A percentile compares a stretch with the other conserved stretches of the same genome.
Conservation (phyloP, 371 early-diverging fungal genomes). For the Apophysomyces sp. region DNA sequence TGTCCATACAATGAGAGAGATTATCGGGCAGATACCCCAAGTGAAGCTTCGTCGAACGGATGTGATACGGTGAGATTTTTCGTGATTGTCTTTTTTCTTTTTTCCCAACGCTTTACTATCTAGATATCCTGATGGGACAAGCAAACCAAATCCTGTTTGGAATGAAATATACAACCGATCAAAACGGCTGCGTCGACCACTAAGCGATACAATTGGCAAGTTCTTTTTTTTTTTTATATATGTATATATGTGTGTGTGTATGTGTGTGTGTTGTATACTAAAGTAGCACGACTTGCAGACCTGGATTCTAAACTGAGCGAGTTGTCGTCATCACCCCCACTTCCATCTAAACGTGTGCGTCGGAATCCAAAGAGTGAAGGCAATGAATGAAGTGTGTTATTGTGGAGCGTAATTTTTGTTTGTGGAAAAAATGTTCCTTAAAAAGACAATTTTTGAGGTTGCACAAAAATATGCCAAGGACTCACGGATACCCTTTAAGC, state of each 20-base stretch:
- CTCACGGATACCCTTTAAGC: constrained; percentile 4
- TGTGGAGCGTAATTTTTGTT: background rate
- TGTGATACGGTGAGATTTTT: constrained; percentile 6
- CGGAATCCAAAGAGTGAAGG: background rate
- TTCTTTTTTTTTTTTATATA: background rate
- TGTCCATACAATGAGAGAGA: constrained; percentile 7
- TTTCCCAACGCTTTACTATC: background rate
- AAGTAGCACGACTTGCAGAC: background rate
- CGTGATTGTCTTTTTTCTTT: background rate
- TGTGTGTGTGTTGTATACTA: background rate
- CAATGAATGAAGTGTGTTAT: background rate
- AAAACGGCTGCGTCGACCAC: background rate
- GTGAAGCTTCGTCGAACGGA: constrained; percentile 11
- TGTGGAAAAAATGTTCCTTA: background rate
- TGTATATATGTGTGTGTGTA: no score
- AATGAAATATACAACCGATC: constrained; percentile 11
- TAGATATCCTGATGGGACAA: constrained; percentile 12
- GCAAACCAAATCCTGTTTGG: constrained; percentile 17
- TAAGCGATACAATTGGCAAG: background rate
- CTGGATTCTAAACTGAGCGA: no score
- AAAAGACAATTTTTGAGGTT: background rate
- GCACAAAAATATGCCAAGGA: constrained; percentile 1
- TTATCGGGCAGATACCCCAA: constrained; percentile 11
- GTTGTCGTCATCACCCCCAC: background rate
- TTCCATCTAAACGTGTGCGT: background rate